Evolutionary conservation across 768 basidiomycete species (phyloP).

Genomic region (Tubosaeta brunneosetosa): DNA sequence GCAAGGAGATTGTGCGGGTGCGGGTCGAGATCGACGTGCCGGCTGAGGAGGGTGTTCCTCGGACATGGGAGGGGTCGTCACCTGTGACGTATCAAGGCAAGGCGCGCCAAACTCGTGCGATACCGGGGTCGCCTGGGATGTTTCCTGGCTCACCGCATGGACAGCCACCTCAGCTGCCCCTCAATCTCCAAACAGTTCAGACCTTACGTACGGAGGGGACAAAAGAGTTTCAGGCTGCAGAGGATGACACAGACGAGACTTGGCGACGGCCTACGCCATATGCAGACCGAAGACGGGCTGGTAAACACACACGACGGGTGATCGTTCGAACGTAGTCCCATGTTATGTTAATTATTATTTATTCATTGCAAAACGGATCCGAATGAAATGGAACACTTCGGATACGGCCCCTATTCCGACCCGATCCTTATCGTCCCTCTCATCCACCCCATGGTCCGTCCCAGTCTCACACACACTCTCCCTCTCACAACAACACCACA

Average conservation of each 20-base stretch:
- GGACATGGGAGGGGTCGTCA: constrained; percentile 30
- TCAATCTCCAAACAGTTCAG: constrained; percentile 27
- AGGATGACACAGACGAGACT: constrained; percentile 60
- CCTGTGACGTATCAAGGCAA: constrained; percentile 13
- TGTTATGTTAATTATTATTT: no score
- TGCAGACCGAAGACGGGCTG: constrained; percentile 68
- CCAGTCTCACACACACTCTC: not conserved
- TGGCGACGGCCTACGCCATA: constrained; percentile 73
- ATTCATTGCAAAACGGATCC: no score
- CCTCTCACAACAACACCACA: not conserved
- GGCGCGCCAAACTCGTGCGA: constrained; percentile 25
- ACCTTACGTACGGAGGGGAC: constrained; percentile 41
- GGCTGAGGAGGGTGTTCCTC: constrained; percentile 16
- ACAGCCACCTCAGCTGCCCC: constrained; percentile 31
- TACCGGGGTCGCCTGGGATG: constrained; percentile 25
- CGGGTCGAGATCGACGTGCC: constrained; percentile 63
- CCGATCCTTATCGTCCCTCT: constrained; percentile 5
- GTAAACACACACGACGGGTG: constrained; percentile 74
- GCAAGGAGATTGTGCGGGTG: constrained; percentile 72
- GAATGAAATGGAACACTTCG: no score
- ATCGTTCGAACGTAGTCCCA: constrained; percentile 40
- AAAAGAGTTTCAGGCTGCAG: constrained; percentile 24
- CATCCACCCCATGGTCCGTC: constrained; percentile 24
- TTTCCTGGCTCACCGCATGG: constrained; percentile 29
- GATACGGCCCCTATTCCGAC: no score